phyloP scores from a whole-genome alignment of 2,329 filamentous ascomycete genomes.

The Fonsecaea nubica region DNA sequence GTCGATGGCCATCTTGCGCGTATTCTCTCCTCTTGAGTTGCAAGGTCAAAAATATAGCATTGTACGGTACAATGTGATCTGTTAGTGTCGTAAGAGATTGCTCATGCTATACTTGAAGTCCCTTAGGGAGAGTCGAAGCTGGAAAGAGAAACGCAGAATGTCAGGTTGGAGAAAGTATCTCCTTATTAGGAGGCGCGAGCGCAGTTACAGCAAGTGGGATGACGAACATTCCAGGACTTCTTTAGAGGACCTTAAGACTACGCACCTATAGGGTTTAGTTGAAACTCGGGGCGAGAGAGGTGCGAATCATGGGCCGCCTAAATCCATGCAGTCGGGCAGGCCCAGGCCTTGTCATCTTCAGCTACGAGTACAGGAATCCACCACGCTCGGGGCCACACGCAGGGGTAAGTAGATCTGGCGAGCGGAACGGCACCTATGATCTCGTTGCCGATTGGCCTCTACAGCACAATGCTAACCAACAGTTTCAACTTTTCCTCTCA shows the following conservation, averaged over 20 bases:
- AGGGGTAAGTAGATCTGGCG: constrained; percentile 4
- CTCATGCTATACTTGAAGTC: background rate
- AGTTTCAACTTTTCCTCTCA: background rate
- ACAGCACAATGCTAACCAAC: background rate
- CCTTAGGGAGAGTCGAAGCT: background rate
- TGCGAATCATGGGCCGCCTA: constrained; percentile 1
- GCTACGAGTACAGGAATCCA: background rate
- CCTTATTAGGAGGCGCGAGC: constrained; percentile 1
- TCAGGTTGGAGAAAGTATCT: background rate
- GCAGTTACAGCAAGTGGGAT: constrained; percentile 15
- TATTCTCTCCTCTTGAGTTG: background rate
- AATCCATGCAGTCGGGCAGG: background rate
- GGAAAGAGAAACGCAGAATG: background rate
- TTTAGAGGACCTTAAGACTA: constrained; percentile 26
- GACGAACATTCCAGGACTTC: constrained; percentile 12
- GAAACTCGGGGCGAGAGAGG: background rate
- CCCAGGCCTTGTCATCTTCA: constrained; percentile 13
- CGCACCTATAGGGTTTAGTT: constrained; percentile 8
- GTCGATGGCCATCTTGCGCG: constrained; percentile 58
- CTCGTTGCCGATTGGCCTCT: constrained; percentile 14
- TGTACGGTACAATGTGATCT: background rate
- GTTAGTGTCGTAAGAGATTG: background rate
- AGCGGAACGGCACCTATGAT: background rate
- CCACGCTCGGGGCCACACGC: background rate
- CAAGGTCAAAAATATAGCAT: constrained; percentile 9